phyloP scores from a whole-genome alignment of 1,139 yeast species.

The Pneumocystis oryctolagi region DNA sequence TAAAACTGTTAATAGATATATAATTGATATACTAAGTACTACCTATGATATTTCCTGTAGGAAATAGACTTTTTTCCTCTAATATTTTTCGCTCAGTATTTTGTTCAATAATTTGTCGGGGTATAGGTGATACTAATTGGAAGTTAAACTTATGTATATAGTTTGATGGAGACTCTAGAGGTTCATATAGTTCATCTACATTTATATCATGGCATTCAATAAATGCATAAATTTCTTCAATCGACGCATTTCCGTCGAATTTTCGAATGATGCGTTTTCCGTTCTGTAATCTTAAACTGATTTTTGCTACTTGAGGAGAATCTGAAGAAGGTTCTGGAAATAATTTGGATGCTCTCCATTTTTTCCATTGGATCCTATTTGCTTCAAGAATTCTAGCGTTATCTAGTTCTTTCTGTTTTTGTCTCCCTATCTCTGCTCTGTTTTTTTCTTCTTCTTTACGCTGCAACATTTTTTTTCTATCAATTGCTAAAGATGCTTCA shows the following conservation, averaged over 20 bases:
- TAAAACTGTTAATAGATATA: neutral
- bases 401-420: constrained; percentile 17
- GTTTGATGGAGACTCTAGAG: constrained; percentile 23
- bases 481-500: constrained; percentile 49
- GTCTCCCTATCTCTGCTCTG: constrained; percentile 19
- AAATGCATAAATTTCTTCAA: constrained; percentile 51
- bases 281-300: constrained; percentile 37
- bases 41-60: constrained; percentile 43
- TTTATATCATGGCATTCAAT: constrained; percentile 32
- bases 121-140: constrained; percentile 41
- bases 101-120: constrained; percentile 34
- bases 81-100: constrained; percentile 22
- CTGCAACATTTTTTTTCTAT: constrained; percentile 31
- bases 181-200: constrained; percentile 20
- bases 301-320: constrained; percentile 20
- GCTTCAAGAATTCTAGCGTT: constrained; percentile 10
- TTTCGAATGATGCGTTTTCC: constrained; percentile 52
- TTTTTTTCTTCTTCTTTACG: constrained; percentile 25
- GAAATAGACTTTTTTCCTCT: constrained; percentile 37
- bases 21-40: neutral
- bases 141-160: constrained; percentile 35
- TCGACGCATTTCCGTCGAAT: constrained; percentile 31
- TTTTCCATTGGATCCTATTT: constrained; percentile 28
- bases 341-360: constrained; percentile 33
- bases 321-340: constrained; percentile 24